phyloP scores from a whole-genome alignment of 495 filamentous ascomycete species.

The Penicillium steckii region DNA sequence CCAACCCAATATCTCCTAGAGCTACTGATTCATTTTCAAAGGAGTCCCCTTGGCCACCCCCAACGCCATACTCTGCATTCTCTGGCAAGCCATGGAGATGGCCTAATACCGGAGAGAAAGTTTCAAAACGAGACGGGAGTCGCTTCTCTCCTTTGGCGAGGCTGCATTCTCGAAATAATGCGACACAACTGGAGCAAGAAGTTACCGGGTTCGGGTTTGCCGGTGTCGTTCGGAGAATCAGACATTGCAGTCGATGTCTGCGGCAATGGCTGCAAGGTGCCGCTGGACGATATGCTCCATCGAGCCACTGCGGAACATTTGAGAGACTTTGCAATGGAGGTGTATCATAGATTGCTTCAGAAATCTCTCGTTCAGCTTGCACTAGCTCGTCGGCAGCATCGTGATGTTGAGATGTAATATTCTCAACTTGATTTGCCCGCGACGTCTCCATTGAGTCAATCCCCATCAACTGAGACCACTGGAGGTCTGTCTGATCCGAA shows the following conservation, averaged over 20 bases:
- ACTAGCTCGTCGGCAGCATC: neutral
- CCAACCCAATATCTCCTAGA: neutral
- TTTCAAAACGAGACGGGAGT: conserved; percentile 44
- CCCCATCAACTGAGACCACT: conserved; percentile 13
- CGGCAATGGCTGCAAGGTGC: conserved; percentile 44
- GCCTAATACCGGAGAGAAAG: conserved; percentile 40
- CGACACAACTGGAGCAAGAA: conserved; percentile 73
- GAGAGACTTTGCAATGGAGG: conserved; percentile 6
- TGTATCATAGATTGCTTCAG: neutral
- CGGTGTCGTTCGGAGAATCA: conserved; percentile 42
- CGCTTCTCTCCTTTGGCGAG: conserved; percentile 51
- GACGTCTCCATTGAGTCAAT: conserved; percentile 2
- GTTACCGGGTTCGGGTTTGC: conserved; percentile 55
- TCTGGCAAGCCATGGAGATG: conserved; percentile 43
- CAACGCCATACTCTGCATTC: conserved; percentile 26
- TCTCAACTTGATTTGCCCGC: neutral
- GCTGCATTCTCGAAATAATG: conserved; percentile 72
- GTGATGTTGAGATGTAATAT: too few relatives aligned
- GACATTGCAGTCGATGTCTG: conserved; percentile 41
- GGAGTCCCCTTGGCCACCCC: neutral
- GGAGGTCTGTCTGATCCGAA: conserved; percentile 6
- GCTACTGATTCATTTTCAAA: neutral
- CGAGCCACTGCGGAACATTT: conserved; percentile 40
- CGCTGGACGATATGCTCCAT: conserved; percentile 42
- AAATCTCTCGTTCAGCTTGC: neutral